Evolutionary conservation across 148 eudicot species (phyloP), one percentile per base, ranked within the genome.

Genomic region (Rhododendron ovatum): DNA sequence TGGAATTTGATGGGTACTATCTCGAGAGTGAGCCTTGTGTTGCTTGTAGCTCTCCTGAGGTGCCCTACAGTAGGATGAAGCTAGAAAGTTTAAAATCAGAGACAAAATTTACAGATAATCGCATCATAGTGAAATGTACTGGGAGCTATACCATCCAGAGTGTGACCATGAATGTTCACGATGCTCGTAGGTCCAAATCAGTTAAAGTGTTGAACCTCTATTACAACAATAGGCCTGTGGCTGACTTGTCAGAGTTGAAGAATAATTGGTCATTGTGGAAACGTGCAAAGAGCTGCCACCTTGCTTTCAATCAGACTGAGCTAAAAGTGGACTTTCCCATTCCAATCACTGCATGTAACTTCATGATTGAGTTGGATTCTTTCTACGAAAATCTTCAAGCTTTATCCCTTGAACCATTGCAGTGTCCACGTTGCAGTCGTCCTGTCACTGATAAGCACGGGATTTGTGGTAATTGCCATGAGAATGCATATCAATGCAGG

Each of bases 11-110:
- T 90, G 99, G 99, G 69, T 98, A 96, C 85, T 98, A 98, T 91
- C 95, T 98, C 59, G 99, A 98, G 91, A 98, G 99, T 86, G 99
- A 98, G 90, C 99, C 99, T 86, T 98, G 99, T 95, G 98, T 98
- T 89, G 98, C 99, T 89, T 98, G 99, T 88, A 98, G 99, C 91
- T 93, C 95, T 67, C 99, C 98, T 39, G 99, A 98, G 90, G 98
- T 96, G 69, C 94, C 99, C 18, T 95, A 94, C 90, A 94, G 95
- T 90, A 92, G 96, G 91, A 98, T 98, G 97, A 98, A 98, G 93
- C 92, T 98, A 39, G 99, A 98, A 88, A 95, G 92, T 86, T 87
- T 98, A 83, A 98, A 95, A 89, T 98, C 99, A 50, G 99, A 98
- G 86, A 94, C 98, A 28, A 98, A 95, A 88, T 98, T 95, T 86